Conservation (phyloP, 2,329 filamentous ascomycete species). For the Colletotrichum sp. region DNA sequence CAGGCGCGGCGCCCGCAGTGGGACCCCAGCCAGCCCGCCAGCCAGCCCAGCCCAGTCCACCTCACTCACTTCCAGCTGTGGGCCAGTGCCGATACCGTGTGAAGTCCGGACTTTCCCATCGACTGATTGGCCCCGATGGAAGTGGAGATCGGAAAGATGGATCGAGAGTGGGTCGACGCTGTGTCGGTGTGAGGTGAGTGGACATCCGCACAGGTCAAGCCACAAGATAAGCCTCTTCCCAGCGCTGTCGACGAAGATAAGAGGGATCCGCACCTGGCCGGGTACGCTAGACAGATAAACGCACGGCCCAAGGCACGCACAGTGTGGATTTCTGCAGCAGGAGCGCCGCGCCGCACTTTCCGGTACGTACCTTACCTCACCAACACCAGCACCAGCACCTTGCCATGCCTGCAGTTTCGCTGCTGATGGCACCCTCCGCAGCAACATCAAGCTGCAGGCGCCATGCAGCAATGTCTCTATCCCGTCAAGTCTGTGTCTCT, state of each 20-base stretch:
- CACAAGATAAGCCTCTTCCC: not conserved
- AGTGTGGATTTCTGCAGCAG: not conserved
- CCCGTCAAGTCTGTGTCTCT: not conserved
- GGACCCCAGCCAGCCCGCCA: not conserved
- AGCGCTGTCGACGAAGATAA: not conserved
- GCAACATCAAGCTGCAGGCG: conserved; percentile 4
- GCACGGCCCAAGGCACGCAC: not conserved
- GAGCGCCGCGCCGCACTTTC: not conserved
- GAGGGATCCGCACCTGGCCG: conserved; percentile 8
- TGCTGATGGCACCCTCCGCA: not conserved
- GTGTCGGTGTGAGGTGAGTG: not conserved
- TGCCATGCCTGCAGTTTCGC: not conserved
- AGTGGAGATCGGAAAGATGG: not conserved
- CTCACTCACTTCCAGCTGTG: not conserved
- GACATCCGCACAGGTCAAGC: conserved; percentile 6
- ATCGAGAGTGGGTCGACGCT: not conserved
- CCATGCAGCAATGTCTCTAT: conserved; percentile 15
- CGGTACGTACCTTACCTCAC: not conserved
- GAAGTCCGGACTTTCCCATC: not conserved
- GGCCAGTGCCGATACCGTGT: not conserved
- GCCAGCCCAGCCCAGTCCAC: not conserved
- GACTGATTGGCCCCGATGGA: not conserved
- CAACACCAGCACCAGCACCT: not conserved
- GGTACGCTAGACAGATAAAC: not conserved
- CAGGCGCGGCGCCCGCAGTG: conserved; percentile 10